phyloP scores from a whole-genome alignment of 805 yeast genomes.

The Suhomyces emberorum region DNA sequence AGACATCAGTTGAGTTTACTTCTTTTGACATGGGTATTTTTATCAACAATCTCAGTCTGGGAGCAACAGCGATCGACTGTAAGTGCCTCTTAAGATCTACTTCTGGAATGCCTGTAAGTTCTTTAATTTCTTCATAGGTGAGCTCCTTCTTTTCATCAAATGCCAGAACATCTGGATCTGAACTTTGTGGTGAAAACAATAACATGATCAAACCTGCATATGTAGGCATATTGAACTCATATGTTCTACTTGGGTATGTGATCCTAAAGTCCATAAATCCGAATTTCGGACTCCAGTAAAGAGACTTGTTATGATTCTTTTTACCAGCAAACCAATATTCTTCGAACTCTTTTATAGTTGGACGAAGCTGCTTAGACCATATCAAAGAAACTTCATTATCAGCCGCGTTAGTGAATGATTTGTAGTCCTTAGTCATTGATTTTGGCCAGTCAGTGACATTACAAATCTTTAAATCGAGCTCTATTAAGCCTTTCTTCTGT shows the following conservation, averaged over 20 bases:
- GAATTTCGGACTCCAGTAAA: constrained; percentile 76
- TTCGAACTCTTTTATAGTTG: constrained; percentile 36
- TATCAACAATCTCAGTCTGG: constrained; percentile 68
- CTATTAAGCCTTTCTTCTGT: constrained; percentile 18
- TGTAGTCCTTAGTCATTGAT: constrained; percentile 43
- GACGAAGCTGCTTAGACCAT: constrained; percentile 40
- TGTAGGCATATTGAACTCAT: constrained; percentile 78
- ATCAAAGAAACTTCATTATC: constrained; percentile 20
- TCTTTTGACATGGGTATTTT: constrained; percentile 76
- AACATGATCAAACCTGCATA: constrained; percentile 76
- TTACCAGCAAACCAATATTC: constrained; percentile 40
- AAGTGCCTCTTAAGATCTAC: constrained; percentile 72
- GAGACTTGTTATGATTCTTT: constrained; percentile 39
- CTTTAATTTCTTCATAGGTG: constrained; percentile 59
- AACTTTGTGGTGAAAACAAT: constrained; percentile 53
- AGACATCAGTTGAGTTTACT: constrained; percentile 59
- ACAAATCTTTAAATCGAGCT: constrained; percentile 41
- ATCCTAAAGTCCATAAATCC: constrained; percentile 81
- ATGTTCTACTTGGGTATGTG: constrained; percentile 62
- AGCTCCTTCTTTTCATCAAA: constrained; percentile 52
- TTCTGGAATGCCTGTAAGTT: constrained; percentile 68
- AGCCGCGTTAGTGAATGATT: constrained; percentile 20
- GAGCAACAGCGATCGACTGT: constrained; percentile 81
- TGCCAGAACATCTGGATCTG: constrained; percentile 33
- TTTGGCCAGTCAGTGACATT: constrained; percentile 45